phyloP scores from a whole-genome alignment of 1,284 basidiomycete genomes.

The Violaceomyces palustris region DNA sequence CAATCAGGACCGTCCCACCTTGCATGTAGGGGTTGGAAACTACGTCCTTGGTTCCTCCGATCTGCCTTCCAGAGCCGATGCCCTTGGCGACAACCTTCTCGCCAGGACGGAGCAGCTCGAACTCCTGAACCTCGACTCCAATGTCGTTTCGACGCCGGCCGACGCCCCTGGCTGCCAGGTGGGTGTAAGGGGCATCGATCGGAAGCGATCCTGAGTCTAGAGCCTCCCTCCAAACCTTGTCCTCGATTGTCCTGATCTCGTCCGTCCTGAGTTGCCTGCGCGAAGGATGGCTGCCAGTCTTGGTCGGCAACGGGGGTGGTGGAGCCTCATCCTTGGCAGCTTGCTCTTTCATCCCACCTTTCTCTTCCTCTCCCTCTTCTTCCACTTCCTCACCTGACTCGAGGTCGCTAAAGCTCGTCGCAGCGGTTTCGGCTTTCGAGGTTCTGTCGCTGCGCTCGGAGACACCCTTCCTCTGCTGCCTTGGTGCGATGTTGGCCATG shows the following conservation, averaged over 20 bases:
- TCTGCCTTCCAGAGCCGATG: too few species aligned
- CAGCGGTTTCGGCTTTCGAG: slow-evolving; percentile 21
- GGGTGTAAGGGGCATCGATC: slow-evolving; percentile 37
- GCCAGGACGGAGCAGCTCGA: too few species aligned
- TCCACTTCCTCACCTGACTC: background rate
- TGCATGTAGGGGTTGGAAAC: slow-evolving; percentile 14
- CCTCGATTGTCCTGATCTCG: slow-evolving; percentile 24
- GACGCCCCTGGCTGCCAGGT: slow-evolving; percentile 25
- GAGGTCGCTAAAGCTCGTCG: slow-evolving; percentile 7
- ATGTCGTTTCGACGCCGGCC: too few species aligned
- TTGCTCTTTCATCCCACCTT: background rate
- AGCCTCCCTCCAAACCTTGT: slow-evolving; percentile 29
- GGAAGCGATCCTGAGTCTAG: slow-evolving; percentile 22
- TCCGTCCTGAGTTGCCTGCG: slow-evolving; percentile 18
- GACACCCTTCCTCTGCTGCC: background rate
- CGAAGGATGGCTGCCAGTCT: slow-evolving; percentile 3
- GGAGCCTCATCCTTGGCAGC: background rate
- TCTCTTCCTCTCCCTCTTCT: background rate
- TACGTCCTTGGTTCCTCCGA: too few species aligned
- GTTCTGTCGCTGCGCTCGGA: slow-evolving; percentile 5
- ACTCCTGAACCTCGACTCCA: slow-evolving; percentile 11
- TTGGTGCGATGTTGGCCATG: slow-evolving; percentile 5
- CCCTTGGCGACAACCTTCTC: too few species aligned
- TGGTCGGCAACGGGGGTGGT: too few species aligned
- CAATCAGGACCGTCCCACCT: slow-evolving; percentile 37